Conservation (phyloP, 106 monocot species). For the Alisma plantagoaquatica region DNA sequence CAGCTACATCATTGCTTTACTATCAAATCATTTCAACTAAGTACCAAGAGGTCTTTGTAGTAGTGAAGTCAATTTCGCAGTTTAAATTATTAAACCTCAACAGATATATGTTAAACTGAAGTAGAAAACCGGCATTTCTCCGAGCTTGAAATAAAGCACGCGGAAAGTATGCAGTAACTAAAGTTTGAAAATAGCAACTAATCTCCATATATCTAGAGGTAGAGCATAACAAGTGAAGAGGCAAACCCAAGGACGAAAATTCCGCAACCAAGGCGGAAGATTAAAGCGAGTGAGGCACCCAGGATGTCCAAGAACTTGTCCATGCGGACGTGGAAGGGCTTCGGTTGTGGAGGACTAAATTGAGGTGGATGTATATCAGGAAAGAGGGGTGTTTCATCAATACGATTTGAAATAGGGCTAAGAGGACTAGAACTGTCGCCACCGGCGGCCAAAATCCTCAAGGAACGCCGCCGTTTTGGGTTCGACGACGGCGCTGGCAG, state of each 20-base stretch:
- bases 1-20: too few species aligned
- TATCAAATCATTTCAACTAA: too few species aligned
- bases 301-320: constrained; percentile 48
- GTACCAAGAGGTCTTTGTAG: too few species aligned
- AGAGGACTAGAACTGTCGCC: constrained; percentile 10
- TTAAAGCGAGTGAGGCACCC: constrained; percentile 52
- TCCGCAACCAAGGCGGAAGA: constrained; percentile 67
- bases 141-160: too few species aligned
- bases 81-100: too few species aligned
- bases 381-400: neutral
- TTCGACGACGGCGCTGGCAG: neutral
- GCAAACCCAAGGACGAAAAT: constrained; percentile 51
- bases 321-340: constrained; percentile 43
- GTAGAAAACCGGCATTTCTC: too few species aligned
- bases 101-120: too few species aligned
- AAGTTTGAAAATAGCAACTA: too few species aligned
- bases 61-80: too few species aligned
- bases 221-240: neutral
- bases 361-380: constrained; percentile 46
- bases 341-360: constrained; percentile 66
- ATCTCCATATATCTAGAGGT: too few species aligned
- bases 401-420: neutral
- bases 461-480: constrained; percentile 6
- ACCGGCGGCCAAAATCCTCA: constrained; percentile 25
- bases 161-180: too few species aligned